Conservation (phyloP, 2,329 filamentous ascomycete genomes). For the Cordyceps tenuipes region DNA sequence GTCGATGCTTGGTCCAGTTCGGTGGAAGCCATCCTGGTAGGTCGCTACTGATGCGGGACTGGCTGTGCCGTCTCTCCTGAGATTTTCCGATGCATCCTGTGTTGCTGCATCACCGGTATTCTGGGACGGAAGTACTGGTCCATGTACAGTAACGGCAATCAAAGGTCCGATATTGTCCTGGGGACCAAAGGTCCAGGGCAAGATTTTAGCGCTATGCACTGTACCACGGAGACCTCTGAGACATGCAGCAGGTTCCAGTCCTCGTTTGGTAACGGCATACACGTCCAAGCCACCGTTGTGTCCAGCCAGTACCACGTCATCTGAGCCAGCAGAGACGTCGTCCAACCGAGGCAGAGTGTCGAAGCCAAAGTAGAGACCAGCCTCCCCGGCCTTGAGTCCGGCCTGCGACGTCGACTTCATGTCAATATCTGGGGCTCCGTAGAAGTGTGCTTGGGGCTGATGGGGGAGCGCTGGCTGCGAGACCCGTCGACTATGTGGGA, state of each 20-base stretch:
- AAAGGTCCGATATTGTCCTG: slow-evolving; percentile 56
- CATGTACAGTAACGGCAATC: slow-evolving; percentile 72
- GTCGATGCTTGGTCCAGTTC: slow-evolving; percentile 35
- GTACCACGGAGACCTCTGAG: slow-evolving; percentile 71
- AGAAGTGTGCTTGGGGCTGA: slow-evolving; percentile 69
- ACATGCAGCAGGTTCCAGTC: slow-evolving; percentile 59
- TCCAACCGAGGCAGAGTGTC: slow-evolving; percentile 54
- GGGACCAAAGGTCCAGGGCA: slow-evolving; percentile 58
- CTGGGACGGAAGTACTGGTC: slow-evolving; percentile 49
- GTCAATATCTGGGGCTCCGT: slow-evolving; percentile 65
- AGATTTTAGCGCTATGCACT: slow-evolving; percentile 73
- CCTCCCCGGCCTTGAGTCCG: slow-evolving; percentile 54
- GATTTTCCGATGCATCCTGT: slow-evolving; percentile 30
- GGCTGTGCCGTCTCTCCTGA: slow-evolving; percentile 33
- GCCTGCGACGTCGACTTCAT: slow-evolving; percentile 51
- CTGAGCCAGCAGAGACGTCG: slow-evolving; percentile 32
- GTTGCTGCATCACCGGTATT: slow-evolving; percentile 13
- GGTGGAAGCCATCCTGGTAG: slow-evolving; percentile 29
- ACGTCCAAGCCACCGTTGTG: slow-evolving; percentile 75
- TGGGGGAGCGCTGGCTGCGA: slow-evolving; percentile 62
- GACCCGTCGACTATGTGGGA: slow-evolving; percentile 36
- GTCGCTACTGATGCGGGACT: slow-evolving; percentile 33
- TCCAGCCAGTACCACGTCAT: slow-evolving; percentile 67
- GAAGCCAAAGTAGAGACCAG: slow-evolving; percentile 73
- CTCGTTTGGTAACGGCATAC: slow-evolving; percentile 62